Conservation (phyloP, 345 rosid species). For the Leavenworthia alabamica region DNA sequence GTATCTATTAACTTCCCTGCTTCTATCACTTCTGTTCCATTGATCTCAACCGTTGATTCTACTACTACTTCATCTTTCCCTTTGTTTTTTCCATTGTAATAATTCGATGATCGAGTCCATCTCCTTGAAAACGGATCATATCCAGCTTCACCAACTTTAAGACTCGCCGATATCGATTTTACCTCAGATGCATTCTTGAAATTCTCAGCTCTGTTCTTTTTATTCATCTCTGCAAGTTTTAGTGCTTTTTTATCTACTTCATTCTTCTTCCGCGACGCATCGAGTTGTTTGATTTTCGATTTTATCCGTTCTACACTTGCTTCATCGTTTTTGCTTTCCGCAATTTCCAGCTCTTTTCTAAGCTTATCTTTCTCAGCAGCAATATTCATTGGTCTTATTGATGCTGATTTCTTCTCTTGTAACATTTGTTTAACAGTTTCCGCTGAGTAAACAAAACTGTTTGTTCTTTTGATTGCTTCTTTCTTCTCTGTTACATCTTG, state of each 20-base stretch:
- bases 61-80: constrained; percentile 26
- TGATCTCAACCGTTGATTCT: constrained; percentile 22
- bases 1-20: constrained; percentile 95
- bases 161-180: constrained; percentile 45
- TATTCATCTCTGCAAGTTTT: constrained; percentile 91
- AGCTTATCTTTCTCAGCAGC: constrained; percentile 96
- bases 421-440: constrained; percentile 95
- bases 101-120: constrained; percentile 95
- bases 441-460: constrained; percentile 78
- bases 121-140: constrained; percentile 98
- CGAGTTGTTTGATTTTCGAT: constrained; percentile 64
- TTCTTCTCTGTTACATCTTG: constrained; percentile 82
- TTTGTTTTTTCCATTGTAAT: constrained; percentile 53
- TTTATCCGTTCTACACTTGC: constrained; percentile 76
- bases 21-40: constrained; percentile 40
- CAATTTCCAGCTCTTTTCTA: constrained; percentile 77
- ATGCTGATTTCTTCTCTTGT: constrained; percentile 89
- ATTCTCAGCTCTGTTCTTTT: constrained; percentile 89
- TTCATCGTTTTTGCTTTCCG: constrained; percentile 61
- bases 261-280: constrained; percentile 63
- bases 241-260: constrained; percentile 68
- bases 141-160: constrained; percentile 97
- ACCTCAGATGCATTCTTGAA: constrained; percentile 85
- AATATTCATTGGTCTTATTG: constrained; percentile 78
- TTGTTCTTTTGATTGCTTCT: constrained; percentile 63